Base-by-base conservation (phyloP, 2,329 filamentous ascomycete species). In the Didymellaceae sp. region DNA sequence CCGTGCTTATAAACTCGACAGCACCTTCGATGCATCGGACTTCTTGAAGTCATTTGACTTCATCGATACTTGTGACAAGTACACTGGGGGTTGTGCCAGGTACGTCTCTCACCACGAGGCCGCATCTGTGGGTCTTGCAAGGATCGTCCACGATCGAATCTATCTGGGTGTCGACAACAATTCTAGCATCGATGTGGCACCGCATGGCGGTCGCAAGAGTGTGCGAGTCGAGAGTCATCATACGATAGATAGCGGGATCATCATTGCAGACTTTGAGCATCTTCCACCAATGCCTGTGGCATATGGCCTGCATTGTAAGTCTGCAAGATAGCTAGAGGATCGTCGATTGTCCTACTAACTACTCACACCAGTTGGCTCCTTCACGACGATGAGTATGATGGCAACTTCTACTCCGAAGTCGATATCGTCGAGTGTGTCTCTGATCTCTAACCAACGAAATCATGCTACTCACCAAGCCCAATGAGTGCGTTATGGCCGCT, bases 351-450 rank as follows among this genome's bases (percentile, higher is more conserved):
- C 33, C 1, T 21, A 18, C 49, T 61, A 31, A 58, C 22, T 3
- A 31, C 6, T 3, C 13, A 13, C 1, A 7, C 2, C 13, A 63
- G 60, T 26, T 63, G 58, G 60, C 45, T 81, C 18, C 77, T 77
- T 33, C 75, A 80, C 55, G 67, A 72, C 35, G 71, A 45, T 6
- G 35, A 47, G n/a, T 25, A 50, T 11, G 30, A 45, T 13, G 31
- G 72, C n/a, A 77, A 79, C 51, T 70, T 74, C 21, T 80, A 79
- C 43, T 68, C 70, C 5, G 74, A 78, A 56, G 68, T 73, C 26
- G 76, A 79, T 58, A 64, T 80, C 24, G 56, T 79, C 51, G 54
- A 73, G 9, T 79, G 75, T 61, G 77, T 77, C 57, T 62, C 65
- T 5, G 44, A 49, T 13, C 42, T 60, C 20, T 20, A 52, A 1